These are phyloP conservation scores for Pachysandra terminalis DNA, from an alignment of 164 flowering plant species.

Conservation along the genomic window DNA sequence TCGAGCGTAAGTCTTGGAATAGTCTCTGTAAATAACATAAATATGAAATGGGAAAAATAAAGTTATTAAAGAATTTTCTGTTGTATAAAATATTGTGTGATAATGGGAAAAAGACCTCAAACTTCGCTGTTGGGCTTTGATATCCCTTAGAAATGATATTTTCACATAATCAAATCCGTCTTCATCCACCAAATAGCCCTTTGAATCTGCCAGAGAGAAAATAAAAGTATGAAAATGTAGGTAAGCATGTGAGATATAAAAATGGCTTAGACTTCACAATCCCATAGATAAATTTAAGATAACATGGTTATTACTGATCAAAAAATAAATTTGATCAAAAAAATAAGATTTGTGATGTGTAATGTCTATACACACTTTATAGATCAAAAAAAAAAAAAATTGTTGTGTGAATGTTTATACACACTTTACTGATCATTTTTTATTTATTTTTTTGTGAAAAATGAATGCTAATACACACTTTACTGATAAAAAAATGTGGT, in stretches of 20 bases:
- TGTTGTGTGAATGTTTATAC: too few species aligned
- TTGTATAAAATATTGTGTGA: not conserved
- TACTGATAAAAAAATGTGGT: too few species aligned
- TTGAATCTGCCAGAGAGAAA: slow-evolving; percentile 64
- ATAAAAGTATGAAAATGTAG: not conserved
- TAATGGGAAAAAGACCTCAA: slow-evolving; percentile 47
- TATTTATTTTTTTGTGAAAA: too few species aligned
- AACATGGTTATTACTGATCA: too few species aligned
- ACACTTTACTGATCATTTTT: too few species aligned
- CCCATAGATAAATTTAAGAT: too few species aligned
- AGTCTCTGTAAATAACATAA: slow-evolving; percentile 67
- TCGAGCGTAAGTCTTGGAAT: slow-evolving; percentile 88
- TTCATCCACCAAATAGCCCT: slow-evolving; percentile 96
- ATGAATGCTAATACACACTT: too few species aligned
- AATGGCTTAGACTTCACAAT: too few species aligned
- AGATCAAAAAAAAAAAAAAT: too few species aligned
- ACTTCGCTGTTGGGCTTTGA: slow-evolving; percentile 87
- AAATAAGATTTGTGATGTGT: too few species aligned
- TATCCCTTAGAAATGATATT: slow-evolving; percentile 74
- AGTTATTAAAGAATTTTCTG: not conserved
- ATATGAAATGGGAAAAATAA: slow-evolving; percentile 1
- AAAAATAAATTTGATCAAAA: too few species aligned
- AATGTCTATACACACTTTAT: too few species aligned
- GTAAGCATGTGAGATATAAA: not conserved
- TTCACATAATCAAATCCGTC: slow-evolving; percentile 95